Conservation (phyloP, 2,329 filamentous ascomycete species). For the Alternaria rosae region DNA sequence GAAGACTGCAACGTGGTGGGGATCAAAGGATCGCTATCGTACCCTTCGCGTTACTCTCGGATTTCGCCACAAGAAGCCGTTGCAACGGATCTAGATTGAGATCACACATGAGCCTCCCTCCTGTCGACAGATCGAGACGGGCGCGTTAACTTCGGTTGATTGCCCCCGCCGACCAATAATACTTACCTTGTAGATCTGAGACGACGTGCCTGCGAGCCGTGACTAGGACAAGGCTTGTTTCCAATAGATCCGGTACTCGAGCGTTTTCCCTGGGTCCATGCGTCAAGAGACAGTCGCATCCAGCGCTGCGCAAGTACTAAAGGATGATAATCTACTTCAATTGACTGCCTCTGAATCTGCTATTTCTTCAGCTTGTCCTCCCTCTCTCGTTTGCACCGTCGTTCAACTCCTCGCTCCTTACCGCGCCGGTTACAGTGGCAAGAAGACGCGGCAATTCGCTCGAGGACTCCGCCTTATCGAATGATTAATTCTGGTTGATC, state of each 20-base stretch:
- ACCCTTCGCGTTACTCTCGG: conserved; percentile 24
- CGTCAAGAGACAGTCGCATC: conserved; percentile 35
- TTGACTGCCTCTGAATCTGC: conserved; percentile 23
- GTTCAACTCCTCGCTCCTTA: conserved; percentile 5
- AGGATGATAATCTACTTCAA: conserved; percentile 46
- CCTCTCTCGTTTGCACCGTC: conserved; percentile 10
- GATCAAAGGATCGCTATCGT: conserved; percentile 21
- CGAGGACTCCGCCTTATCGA: conserved; percentile 29
- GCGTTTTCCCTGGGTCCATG: conserved; percentile 36
- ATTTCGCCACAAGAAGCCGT: conserved; percentile 40
- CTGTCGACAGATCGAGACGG: conserved; percentile 29
- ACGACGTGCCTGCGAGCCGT: conserved; percentile 41
- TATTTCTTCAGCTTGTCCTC: conserved; percentile 17
- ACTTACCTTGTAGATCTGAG: conserved; percentile 35
- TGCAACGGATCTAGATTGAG: conserved; percentile 41
- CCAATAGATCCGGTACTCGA: conserved; percentile 50
- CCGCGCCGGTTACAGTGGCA: conserved; percentile 26
- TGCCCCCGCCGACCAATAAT: conserved; percentile 43
- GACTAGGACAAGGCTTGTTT: conserved; percentile 48
- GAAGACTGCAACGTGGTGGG: conserved; percentile 14
- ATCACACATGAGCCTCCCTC: conserved; percentile 34
- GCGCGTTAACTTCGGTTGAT: conserved; percentile 43
- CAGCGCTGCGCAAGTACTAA: conserved; percentile 42
- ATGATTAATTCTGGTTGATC: conserved; percentile 28
- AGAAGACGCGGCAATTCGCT: conserved; percentile 38